Evolutionary conservation across 1,284 basidiomycete species (phyloP).

Genomic region (Phlebopus sp.): DNA sequence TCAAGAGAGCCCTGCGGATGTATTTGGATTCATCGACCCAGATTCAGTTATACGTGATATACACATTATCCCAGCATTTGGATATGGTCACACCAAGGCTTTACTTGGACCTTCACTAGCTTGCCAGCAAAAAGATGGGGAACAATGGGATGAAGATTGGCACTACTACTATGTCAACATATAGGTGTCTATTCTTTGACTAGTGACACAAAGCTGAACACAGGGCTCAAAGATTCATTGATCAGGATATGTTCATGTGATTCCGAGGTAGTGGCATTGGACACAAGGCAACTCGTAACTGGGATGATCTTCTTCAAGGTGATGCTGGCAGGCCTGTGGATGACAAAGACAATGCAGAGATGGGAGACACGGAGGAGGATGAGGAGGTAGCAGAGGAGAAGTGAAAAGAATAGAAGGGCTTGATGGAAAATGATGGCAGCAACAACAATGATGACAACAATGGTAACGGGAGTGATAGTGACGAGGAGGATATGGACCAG

Average conservation of each 20-base stretch:
- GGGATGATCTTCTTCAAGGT: background rate
- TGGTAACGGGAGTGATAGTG: no score
- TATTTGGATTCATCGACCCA: conserved; percentile 34
- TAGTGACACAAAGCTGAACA: conserved; percentile 8
- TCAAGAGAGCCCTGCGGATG: conserved; percentile 9
- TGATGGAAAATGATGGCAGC: no score
- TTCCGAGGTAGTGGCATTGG: conserved; percentile 29
- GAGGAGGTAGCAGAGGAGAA: no score
- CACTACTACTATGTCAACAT: conserved; percentile 36
- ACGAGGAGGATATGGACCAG: no score
- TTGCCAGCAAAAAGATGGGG: conserved; percentile 13
- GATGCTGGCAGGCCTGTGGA: background rate
- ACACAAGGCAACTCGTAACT: conserved; percentile 16
- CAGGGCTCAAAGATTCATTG: no score
- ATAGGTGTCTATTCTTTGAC: conserved; percentile 25
- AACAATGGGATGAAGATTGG: conserved; percentile 27
- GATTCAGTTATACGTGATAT: conserved; percentile 20
- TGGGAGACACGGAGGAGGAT: no score
- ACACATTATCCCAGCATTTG: conserved; percentile 22
- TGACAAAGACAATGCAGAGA: background rate
- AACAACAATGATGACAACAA: no score
- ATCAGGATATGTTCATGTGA: conserved; percentile 35
- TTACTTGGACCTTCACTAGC: conserved; percentile 26
- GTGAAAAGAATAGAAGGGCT: no score
- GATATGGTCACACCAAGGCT: conserved; percentile 21